Evolutionary conservation across 2,329 filamentous ascomycete species (phyloP).

Genomic region (Colletotrichum godetiae): DNA sequence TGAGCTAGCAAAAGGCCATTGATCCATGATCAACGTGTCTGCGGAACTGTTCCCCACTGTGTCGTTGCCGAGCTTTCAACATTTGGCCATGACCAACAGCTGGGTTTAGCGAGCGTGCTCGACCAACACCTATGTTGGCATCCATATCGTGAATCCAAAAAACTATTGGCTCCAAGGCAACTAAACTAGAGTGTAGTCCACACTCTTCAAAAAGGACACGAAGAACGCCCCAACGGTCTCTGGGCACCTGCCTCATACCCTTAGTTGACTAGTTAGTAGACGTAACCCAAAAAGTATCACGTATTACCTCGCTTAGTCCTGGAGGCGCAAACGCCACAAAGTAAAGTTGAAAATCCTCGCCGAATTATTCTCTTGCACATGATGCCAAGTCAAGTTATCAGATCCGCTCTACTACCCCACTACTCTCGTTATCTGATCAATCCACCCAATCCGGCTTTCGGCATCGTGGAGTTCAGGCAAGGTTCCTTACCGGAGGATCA

Average conservation of each 20-base stretch:
- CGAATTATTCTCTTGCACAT: background rate
- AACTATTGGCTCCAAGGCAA: too few relatives aligned
- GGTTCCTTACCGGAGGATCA: conserved; percentile 12
- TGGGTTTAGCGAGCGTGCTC: background rate
- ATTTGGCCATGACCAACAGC: background rate
- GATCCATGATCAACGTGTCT: background rate
- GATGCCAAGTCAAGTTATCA: conserved; percentile 28
- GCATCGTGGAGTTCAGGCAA: background rate
- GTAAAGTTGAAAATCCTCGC: background rate
- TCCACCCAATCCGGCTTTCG: conserved; percentile 1
- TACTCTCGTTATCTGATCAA: conserved; percentile 29
- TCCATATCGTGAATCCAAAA: background rate
- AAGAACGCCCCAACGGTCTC: background rate
- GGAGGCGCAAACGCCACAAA: background rate
- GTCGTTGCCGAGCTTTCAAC: background rate
- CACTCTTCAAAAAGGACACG: too few relatives aligned
- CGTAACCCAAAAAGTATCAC: background rate
- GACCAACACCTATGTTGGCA: background rate
- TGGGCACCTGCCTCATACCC: background rate
- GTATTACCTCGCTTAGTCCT: background rate
- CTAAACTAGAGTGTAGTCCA: too few relatives aligned
- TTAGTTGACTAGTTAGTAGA: too few relatives aligned
- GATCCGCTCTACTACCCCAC: conserved; percentile 7
- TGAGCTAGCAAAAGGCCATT: background rate
- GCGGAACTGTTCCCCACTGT: background rate